Base-by-base conservation (phyloP, 1,284 basidiomycete genomes). In the Rugosomyces carneus region DNA sequence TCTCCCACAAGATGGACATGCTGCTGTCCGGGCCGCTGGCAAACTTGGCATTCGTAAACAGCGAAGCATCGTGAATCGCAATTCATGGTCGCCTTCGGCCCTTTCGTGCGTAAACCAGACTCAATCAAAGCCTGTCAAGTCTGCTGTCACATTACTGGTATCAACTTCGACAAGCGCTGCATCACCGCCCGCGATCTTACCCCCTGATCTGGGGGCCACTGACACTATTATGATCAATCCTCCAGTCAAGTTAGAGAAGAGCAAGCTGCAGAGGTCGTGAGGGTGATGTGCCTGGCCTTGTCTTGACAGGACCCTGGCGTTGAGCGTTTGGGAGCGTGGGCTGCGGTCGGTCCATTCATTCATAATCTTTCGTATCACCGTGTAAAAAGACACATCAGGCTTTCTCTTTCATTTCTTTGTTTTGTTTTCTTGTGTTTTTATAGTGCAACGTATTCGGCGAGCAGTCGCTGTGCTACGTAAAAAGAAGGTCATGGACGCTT, bases 21-120 rank as follows among this genome's bases (percentile, higher is more conserved):
- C 62, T 0, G 72, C 73, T 13, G 78, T 80, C 50, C 76, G 79
- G 10, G 75, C 75, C 0, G 78, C 78, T 8, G 80, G 77, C 51
- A 67, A 71, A 53, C 68, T 71, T 3, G 73, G 78, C 42, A 69
- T 76, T 38, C 69, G 78, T 49, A 78, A 77, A 60, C 76, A 75
- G 59, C 71, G 69, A 55, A 76, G 70, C 51, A 71, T 76, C 53
- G 21, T 7, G 21, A 73, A 77, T 51, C 69, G 78, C 37, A 68
- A 69, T 44, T 80, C 78, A 27, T 80, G 78, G 78, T 76, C 70
- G 42, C 54, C 56, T 2, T 50, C 45, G n/a, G 43, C 42, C 10
- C 40, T 46, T 23, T 49, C 49, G 20, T 26, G 37, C 18, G 36
- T 42, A 11, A 36, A n/a, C 6, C 36, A 48, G 19, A 40, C 41